phyloP scores from a whole-genome alignment of 1,284 basidiomycete genomes.

The Takashimella tepidaria region DNA sequence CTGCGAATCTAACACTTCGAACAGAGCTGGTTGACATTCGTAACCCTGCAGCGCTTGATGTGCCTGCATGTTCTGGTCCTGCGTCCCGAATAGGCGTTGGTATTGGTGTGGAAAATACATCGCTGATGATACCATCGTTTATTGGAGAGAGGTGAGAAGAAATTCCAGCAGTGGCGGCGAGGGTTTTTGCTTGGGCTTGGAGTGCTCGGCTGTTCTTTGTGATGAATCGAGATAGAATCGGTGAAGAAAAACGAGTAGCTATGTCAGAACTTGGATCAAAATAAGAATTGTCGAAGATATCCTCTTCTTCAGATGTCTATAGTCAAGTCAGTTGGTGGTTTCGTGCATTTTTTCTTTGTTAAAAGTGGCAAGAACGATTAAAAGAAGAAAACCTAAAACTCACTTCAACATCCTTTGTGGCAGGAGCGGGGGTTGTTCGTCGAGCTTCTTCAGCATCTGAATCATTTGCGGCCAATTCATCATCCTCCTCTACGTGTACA shows the following conservation, averaged over 20 bases:
- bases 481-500: slow-evolving; percentile 5
- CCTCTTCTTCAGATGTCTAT: no score
- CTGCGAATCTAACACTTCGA: neutral
- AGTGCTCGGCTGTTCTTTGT: neutral
- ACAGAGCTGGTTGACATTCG: neutral
- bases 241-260: neutral
- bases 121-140: no score
- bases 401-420: neutral
- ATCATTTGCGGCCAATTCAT: slow-evolving; percentile 13
- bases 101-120: neutral
- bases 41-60: neutral
- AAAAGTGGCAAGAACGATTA: no score
- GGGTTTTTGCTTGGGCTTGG: neutral
- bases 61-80: neutral
- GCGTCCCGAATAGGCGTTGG: neutral
- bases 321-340: no score
- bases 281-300: no score
- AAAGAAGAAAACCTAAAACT: no score
- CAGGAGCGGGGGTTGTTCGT: slow-evolving; percentile 5
- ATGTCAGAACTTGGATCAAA: no score
- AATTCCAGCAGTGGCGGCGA: no score
- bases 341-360: no score
- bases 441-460: slow-evolving; percentile 15
- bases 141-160: neutral
- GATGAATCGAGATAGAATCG: neutral